These are phyloP conservation scores for Trametes elegans DNA, from an alignment of 768 basidiomycete genomes.

Conservation along the genomic window DNA sequence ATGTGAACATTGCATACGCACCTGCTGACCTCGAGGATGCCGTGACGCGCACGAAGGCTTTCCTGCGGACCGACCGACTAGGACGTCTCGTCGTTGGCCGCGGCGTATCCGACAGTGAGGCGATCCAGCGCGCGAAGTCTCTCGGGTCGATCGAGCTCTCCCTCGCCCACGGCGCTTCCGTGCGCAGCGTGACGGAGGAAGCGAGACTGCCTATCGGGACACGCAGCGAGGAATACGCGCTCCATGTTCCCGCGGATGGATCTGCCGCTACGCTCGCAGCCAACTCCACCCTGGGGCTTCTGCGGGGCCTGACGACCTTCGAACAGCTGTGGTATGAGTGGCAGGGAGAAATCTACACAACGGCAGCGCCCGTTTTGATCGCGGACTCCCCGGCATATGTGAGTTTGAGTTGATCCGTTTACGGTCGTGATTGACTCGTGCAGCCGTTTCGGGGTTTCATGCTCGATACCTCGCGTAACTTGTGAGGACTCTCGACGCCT, in stretches of 20 bases:
- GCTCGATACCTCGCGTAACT: constrained; percentile 79
- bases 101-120: constrained; percentile 43
- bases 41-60: constrained; percentile 44
- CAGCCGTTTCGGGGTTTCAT: constrained; percentile 74
- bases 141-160: constrained; percentile 43
- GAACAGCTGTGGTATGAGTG: constrained; percentile 57
- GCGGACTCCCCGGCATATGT: constrained; percentile 64
- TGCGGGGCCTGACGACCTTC: constrained; percentile 75
- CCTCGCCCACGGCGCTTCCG: constrained; percentile 28
- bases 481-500: constrained; percentile 5
- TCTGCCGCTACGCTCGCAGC: constrained; percentile 50
- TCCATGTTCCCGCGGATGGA: constrained; percentile 53
- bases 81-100: constrained; percentile 56
- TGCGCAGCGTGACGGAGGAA: constrained; percentile 49
- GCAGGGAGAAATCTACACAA: constrained; percentile 42
- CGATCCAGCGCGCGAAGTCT: constrained; percentile 38
- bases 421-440: neutral
- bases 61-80: constrained; percentile 51
- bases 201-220: constrained; percentile 44
- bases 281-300: constrained; percentile 61
- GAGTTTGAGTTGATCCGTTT: constrained; percentile 24
- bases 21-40: constrained; percentile 59
- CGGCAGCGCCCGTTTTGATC: constrained; percentile 56
- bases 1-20: constrained; percentile 33
- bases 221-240: constrained; percentile 56